These are phyloP conservation scores for Daldinia concentrica DNA, from an alignment of 495 filamentous ascomycete species.

Conservation along the genomic window DNA sequence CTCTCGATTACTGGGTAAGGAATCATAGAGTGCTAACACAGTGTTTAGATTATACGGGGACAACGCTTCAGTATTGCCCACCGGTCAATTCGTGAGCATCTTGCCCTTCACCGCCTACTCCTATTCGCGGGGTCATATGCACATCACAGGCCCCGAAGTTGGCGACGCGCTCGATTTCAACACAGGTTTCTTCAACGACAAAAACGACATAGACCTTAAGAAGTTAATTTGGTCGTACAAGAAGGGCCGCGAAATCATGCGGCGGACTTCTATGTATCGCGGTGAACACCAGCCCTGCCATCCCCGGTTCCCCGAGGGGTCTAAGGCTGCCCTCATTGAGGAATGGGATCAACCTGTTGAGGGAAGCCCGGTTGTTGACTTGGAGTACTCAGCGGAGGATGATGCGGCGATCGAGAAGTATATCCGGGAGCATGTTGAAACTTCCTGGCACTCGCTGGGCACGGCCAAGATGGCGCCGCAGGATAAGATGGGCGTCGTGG, in stretches of 20 bases:
- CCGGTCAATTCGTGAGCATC: constrained; percentile 51
- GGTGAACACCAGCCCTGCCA: constrained; percentile 62
- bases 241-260: constrained; percentile 62
- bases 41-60: not conserved
- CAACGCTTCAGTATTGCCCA: not conserved
- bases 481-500: constrained; percentile 61
- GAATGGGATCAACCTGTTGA: constrained; percentile 37
- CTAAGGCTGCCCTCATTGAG: constrained; percentile 50
- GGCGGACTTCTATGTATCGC: constrained; percentile 61
- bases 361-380: constrained; percentile 27
- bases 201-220: constrained; percentile 53
- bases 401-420: constrained; percentile 60
- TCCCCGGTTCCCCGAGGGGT: constrained; percentile 59
- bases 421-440: constrained; percentile 55
- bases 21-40: constrained; percentile 19
- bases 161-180: constrained; percentile 52
- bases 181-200: constrained; percentile 56
- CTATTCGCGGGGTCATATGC: constrained; percentile 64
- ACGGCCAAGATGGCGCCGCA: constrained; percentile 60
- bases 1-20: not conserved
- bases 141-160: constrained; percentile 58
- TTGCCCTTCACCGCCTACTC: constrained; percentile 60
- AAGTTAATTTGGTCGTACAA: constrained; percentile 64
- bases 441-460: constrained; percentile 64
- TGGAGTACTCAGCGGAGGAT: constrained; percentile 63